These are phyloP conservation scores for Dendrostoma leiphaemia DNA, from an alignment of 2,329 filamentous ascomycete species.

Conservation along the genomic window DNA sequence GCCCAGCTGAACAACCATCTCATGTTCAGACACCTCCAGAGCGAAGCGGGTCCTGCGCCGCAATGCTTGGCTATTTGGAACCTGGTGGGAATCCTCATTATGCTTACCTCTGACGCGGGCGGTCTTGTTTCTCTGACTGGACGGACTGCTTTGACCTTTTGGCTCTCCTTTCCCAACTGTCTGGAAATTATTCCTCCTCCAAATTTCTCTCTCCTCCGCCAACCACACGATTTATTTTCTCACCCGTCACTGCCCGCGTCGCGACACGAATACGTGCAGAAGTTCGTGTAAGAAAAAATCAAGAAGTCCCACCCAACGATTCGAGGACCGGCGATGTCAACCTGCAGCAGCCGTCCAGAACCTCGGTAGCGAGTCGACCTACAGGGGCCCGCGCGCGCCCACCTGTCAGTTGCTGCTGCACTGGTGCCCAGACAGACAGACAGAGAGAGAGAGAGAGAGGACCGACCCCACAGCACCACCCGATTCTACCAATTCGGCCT, in stretches of 20 bases:
- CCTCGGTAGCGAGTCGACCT: conserved; percentile 1
- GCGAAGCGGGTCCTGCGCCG: background rate
- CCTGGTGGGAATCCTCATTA: background rate
- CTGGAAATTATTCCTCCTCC: background rate
- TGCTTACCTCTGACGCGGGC: background rate
- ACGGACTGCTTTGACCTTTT: too few species aligned
- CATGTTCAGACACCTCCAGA: too few species aligned
- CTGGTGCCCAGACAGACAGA: too few species aligned
- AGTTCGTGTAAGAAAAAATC: background rate
- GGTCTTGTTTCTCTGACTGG: background rate
- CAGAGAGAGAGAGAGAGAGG: too few species aligned
- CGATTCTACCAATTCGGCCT: background rate
- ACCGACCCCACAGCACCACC: too few species aligned
- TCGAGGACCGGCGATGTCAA: background rate
- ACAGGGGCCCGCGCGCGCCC: too few species aligned
- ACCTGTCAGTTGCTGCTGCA: too few species aligned
- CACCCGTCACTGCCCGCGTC: background rate
- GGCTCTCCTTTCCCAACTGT: background rate
- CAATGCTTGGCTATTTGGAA: background rate
- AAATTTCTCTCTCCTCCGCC: background rate
- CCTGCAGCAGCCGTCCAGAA: background rate
- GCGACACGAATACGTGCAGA: conserved; percentile 20
- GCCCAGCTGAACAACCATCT: background rate
- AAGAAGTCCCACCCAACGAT: too few species aligned
- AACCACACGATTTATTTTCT: background rate